Evolutionary conservation across 768 basidiomycete genomes (phyloP), one percentile per base, ranked within the genome.

Genomic region (Trametes villosa): DNA sequence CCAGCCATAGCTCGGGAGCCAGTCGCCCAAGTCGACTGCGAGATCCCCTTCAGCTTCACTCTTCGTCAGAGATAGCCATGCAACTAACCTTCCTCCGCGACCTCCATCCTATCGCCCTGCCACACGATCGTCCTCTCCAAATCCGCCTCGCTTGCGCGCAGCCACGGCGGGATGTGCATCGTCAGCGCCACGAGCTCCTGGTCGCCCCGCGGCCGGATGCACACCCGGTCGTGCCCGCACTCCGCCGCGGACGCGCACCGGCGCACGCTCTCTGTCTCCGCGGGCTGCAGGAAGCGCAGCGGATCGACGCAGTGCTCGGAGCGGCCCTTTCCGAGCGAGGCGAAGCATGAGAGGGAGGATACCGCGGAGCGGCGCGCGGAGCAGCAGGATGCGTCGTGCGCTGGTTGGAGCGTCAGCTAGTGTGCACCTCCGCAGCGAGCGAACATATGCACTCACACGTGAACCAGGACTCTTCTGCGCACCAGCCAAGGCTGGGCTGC

Each of bases 71-170:
- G 15, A 4, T 11, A 7, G 26, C 20, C 22, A 11, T 4, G 22
- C 9, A 12, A 68, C 76, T 29, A 63, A 87, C 89, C 85, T 79
- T 88, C 81, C 53, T 87, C 83, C 74, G 79, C 81, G 1, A 94
- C 77, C 72, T 92, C 91, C 18, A 65, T 66, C 9, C 74, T 75
- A 6, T 89, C 85, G 0, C 93, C 93, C 59, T 81, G 86, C 91
- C 92, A 96, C 3, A 94, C 69, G 4, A 94, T 72, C 1, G 85
- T 79, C 24, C 46, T 64, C 17, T 63, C 59, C 4, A 53, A 48
- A 50, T 62, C 50, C 46, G 60, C 53, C n/a, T 52, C 62, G 34
- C 17, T 26, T 9, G 40, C 17, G 0, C 53, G 59, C 50, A 58
- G 42, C 47, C 61, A 64, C 34, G 49, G n/a, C 58, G 65, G 33